These are phyloP conservation scores for Apiospora hydei DNA, from an alignment of 2,329 filamentous ascomycete species.

Conservation along the genomic window DNA sequence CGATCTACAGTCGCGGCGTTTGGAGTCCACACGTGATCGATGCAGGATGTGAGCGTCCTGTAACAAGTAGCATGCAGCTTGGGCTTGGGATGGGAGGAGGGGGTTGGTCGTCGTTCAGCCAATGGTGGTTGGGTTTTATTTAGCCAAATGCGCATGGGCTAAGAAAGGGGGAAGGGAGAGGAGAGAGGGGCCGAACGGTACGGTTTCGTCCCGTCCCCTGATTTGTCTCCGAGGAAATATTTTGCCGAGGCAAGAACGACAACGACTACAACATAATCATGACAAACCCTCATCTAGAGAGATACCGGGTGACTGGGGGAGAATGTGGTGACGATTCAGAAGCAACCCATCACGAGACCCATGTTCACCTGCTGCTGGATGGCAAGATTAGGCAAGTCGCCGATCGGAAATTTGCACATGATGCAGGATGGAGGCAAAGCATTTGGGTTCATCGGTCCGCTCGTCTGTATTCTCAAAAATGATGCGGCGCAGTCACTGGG, in stretches of 20 bases:
- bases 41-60: background rate
- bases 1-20: background rate
- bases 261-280: accelerated
- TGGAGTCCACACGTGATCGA: background rate
- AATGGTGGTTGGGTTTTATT: slow-evolving; percentile 5
- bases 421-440: background rate
- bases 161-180: background rate
- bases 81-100: background rate
- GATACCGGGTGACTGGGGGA: background rate
- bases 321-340: background rate
- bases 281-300: background rate
- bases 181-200: background rate
- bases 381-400: background rate
- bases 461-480: too few species aligned
- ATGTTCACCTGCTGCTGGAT: background rate
- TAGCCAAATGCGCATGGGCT: background rate
- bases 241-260: background rate
- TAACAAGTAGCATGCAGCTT: background rate
- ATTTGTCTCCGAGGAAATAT: background rate
- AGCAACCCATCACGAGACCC: background rate
- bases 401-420: slow-evolving; percentile 12
- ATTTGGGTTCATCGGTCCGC: background rate
- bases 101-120: background rate
- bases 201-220: background rate
- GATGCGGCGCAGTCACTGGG: background rate